phyloP scores from a whole-genome alignment of 2,329 filamentous ascomycete species.

The Diaporthe australafricana region DNA sequence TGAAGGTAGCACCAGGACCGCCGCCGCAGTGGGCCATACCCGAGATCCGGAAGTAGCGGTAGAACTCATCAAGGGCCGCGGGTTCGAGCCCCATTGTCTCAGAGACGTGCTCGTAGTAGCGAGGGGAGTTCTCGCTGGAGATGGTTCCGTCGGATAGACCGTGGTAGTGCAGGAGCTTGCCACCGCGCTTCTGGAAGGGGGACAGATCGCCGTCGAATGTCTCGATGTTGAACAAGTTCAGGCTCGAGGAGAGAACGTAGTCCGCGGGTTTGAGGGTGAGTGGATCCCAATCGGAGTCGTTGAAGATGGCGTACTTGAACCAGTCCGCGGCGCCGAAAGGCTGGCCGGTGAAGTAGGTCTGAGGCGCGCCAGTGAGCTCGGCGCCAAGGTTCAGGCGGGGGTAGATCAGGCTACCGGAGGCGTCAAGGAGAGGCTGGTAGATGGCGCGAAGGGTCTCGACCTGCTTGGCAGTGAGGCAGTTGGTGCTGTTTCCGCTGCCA shows the following conservation, averaged over 20 bases:
- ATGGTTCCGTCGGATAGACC: constrained; percentile 58
- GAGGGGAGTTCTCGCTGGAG: constrained; percentile 54
- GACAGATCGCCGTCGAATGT: constrained; percentile 51
- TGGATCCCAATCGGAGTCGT: constrained; percentile 56
- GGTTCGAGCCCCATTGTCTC: constrained; percentile 52
- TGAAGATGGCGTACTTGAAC: constrained; percentile 61
- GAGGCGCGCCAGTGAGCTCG: constrained; percentile 50
- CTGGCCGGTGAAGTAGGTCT: constrained; percentile 52
- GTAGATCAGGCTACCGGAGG: constrained; percentile 58
- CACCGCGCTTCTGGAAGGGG: constrained; percentile 50
- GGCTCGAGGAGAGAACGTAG: constrained; percentile 40
- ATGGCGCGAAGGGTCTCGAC: constrained; percentile 31
- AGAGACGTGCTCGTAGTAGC: constrained; percentile 61
- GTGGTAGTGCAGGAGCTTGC: constrained; percentile 59
- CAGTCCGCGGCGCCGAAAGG: constrained; percentile 59
- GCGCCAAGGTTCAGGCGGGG: constrained; percentile 61
- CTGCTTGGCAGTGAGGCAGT: constrained; percentile 52
- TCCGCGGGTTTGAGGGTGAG: constrained; percentile 51
- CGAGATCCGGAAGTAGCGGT: constrained; percentile 63
- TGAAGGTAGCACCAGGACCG: constrained; percentile 53
- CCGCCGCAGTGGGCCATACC: constrained; percentile 63
- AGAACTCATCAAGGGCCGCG: constrained; percentile 54
- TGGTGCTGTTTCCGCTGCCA: constrained; percentile 2
- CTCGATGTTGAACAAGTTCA: constrained; percentile 42
- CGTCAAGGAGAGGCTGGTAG: constrained; percentile 42